Conservation (phyloP, 805 yeast species). For the Torulaspora maleeae region DNA sequence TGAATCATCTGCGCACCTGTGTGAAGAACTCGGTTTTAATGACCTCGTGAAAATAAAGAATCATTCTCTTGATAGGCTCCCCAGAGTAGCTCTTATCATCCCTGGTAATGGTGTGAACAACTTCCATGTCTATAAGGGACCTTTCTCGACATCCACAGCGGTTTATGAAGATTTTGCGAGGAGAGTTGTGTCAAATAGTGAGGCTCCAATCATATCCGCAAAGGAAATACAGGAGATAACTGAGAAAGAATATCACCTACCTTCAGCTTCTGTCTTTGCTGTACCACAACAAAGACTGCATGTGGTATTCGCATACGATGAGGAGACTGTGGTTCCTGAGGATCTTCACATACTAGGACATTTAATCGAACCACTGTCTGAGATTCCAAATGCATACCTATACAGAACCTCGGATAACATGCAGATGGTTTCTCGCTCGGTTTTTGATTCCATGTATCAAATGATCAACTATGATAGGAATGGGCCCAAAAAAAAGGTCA, state of each 20-base stretch:
- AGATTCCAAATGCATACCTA: slow-evolving; percentile 52
- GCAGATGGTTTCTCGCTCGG: slow-evolving; percentile 39
- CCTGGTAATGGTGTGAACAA: slow-evolving; percentile 40
- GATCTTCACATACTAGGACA: slow-evolving; percentile 60
- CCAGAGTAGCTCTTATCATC: slow-evolving; percentile 48
- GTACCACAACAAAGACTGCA: slow-evolving; percentile 33
- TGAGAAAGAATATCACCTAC: slow-evolving; percentile 12
- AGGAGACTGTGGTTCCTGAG: slow-evolving; percentile 46
- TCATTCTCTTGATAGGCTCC: slow-evolving; percentile 27
- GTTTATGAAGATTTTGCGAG: slow-evolving; percentile 43
- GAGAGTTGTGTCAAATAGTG: slow-evolving; percentile 45
- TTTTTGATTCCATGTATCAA: slow-evolving; percentile 36
- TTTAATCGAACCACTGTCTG: slow-evolving; percentile 55
- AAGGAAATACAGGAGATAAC: slow-evolving; percentile 19
- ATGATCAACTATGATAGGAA: slow-evolving; percentile 42
- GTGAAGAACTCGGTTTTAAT: slow-evolving; percentile 47
- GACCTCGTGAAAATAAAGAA: slow-evolving; percentile 28
- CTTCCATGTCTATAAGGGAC: slow-evolving; percentile 21
- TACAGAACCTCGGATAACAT: slow-evolving; percentile 49
- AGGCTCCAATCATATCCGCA: slow-evolving; percentile 34
- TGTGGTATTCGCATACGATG: slow-evolving; percentile 50
- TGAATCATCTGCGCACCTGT: slow-evolving; percentile 44
- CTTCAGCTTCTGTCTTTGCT: slow-evolving; percentile 12
- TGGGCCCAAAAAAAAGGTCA: slow-evolving; percentile 36
- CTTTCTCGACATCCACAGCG: slow-evolving; percentile 28